Evolutionary conservation across 768 basidiomycete species (phyloP), one percentile per base, ranked within the genome.

Genomic region (Auricularia sp.): DNA sequence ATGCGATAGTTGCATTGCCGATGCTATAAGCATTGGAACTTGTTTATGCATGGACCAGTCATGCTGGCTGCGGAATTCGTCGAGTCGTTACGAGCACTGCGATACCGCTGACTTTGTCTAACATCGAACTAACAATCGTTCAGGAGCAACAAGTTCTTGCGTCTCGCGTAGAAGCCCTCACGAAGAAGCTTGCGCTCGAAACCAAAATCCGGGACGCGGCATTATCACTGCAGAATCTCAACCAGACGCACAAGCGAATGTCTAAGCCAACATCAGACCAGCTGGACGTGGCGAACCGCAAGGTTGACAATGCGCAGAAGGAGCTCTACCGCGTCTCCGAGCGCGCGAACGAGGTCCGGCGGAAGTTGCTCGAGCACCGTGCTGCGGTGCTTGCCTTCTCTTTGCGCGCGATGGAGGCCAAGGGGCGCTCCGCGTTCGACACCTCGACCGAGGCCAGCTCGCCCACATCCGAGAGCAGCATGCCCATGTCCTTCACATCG

Each of bases 131-230:
- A 66, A 29, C 7, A 44, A 59, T 62, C 43, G 60, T 54, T 36
- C 68, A 94, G 92, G 93, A 95, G 72, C 80, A 92, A 66, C 82
- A 86, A 72, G 74, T 85, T 54, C 81, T 94, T 35, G 77, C 82
- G 35, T 83, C 87, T 3, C 83, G 90, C 14, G 76, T 87, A 11
- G 80, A 77, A 42, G 87, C 88, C 29, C 80, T 87, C 74, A 78
- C 80, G 61, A 90, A 84, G 73, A 93, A 90, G 71, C 81, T 95
- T 63, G 78, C 82, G 2, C 81, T 91, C 39, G 93, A 95, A 72
- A 88, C 85, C 58, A 93, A 90, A 72, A 92, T 95, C 36, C 90
- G 93, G 29, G 91, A 94, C 68, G 92, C 92, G 1, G 89, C 91
- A 2, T 69, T 85, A 6, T 91, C 87, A 16, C 81, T 94, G 3